A percentile compares a stretch with the other conserved stretches of the same genome.
phyloP scores from a whole-genome alignment of 345 rosid species.

The Populus deltoides region DNA sequence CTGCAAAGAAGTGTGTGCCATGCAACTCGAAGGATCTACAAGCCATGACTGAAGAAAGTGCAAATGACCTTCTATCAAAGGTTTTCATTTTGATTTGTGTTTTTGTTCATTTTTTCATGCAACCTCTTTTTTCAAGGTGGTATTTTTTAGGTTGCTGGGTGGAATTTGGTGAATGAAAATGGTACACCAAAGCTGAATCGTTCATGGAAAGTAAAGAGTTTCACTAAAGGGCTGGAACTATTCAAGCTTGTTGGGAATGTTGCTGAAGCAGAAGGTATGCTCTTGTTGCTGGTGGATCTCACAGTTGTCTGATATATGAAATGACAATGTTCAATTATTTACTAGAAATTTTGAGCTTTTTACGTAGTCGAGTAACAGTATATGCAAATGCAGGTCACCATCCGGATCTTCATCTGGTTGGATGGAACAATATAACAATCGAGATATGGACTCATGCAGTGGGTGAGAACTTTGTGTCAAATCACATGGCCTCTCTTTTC shows the following conservation, averaged over 20 bases:
- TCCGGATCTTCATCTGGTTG: slow-evolving; percentile 96
- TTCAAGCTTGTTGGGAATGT: slow-evolving; percentile 68
- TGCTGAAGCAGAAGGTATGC: slow-evolving; percentile 84
- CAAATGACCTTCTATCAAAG: slow-evolving; percentile 51
- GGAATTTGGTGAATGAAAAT: slow-evolving; percentile 73
- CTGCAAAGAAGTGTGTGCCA: slow-evolving; percentile 78
- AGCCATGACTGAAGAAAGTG: slow-evolving; percentile 79
- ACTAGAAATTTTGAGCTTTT: not conserved
- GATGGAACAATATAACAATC: slow-evolving; percentile 87
- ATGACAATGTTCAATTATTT: not conserved
- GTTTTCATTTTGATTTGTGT: slow-evolving; percentile 32
- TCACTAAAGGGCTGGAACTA: slow-evolving; percentile 75
- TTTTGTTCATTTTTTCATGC: not conserved
- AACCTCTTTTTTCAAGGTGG: slow-evolving; percentile 1
- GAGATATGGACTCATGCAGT: slow-evolving; percentile 95
- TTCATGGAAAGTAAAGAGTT: slow-evolving; percentile 75
- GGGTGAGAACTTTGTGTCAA: slow-evolving; percentile 44
- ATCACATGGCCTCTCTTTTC: not conserved
- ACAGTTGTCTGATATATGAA: not conserved
- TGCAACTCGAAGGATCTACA: slow-evolving; percentile 75
- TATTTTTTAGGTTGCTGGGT: slow-evolving; percentile 59
- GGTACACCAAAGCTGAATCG: slow-evolving; percentile 62
- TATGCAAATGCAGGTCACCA: slow-evolving; percentile 71
- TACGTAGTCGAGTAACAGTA: slow-evolving; percentile 7
- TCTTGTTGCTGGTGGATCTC: not conserved